These are phyloP conservation scores for Tolypocladium nubicola DNA, from an alignment of 2,329 filamentous ascomycete species.

Conservation along the genomic window DNA sequence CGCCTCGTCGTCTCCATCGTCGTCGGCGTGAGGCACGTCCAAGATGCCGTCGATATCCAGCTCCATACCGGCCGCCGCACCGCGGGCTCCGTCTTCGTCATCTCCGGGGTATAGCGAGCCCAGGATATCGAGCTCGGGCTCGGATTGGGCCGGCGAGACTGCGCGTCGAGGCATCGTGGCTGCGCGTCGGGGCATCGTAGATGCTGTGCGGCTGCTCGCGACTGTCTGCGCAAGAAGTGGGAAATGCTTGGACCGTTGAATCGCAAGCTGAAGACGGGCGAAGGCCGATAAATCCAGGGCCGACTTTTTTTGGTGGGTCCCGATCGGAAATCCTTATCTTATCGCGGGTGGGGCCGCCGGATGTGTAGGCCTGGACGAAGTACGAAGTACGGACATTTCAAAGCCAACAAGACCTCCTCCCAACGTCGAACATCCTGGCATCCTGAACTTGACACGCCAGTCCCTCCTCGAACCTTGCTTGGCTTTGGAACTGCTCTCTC, in stretches of 20 bases:
- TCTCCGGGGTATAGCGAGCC: constrained; percentile 60
- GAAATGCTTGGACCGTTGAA: not conserved
- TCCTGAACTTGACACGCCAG: not conserved
- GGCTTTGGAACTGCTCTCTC: not conserved
- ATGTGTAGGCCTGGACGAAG: constrained; percentile 5
- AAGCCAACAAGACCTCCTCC: not conserved
- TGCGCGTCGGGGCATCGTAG: constrained; percentile 58
- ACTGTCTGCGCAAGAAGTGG: not conserved
- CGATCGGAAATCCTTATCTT: constrained; percentile 21
- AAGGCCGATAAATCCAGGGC: not conserved
- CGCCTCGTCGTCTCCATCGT: constrained; percentile 64
- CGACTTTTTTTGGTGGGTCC: constrained; percentile 18
- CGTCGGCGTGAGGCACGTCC: constrained; percentile 31
- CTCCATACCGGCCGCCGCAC: constrained; percentile 27
- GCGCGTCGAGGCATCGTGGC: constrained; percentile 59
- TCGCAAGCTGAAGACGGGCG: not conserved
- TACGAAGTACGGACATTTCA: not conserved
- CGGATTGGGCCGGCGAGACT: constrained; percentile 73
- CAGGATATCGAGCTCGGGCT: constrained; percentile 86
- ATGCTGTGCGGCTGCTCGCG: not conserved
- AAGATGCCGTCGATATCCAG: constrained; percentile 53
- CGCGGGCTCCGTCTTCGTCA: constrained; percentile 34
- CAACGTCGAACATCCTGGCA: not conserved
- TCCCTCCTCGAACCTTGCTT: not conserved
- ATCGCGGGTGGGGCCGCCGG: constrained; percentile 20